Evolutionary conservation across 2,329 filamentous ascomycete species (phyloP), one percentile per base, ranked within the genome.

Genomic region (Phialophora tarda): DNA sequence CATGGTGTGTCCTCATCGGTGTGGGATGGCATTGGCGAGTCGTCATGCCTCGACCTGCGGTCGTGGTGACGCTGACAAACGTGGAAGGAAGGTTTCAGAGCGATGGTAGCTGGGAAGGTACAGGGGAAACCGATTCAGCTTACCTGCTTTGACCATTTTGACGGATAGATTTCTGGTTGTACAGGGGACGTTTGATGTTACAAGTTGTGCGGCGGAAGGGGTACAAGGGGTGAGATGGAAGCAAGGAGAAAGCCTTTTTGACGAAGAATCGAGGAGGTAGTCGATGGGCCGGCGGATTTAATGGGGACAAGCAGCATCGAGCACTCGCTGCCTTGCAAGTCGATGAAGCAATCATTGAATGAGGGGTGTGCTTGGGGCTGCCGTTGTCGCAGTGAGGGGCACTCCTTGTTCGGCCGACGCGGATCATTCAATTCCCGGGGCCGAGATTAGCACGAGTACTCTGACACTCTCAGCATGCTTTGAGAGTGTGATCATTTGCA

Each of bases 111-210:
- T 17, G 55, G 38, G 48, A 54, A 26, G 44, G 4, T 23, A 51
- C 47, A 54, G 11, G 30, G 10, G 57, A 38, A 17, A 51, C 34
- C 8, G 23, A 56, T 21, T 38, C 21, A 8, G 87, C 91, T 78
- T 88, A 96, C 92, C 92, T 84, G 94, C 93, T 88, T 97, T 97
- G 86, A 97, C 93, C 93, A 97, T 97, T 89, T 89, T 97, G 90
- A 84, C 83, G 84, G 83, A 84, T 81, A 78, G 53, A 26, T 32
- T 28, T 53, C 54, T 38, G 14, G 54, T 30, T 62, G 48, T 57
- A 54, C 53, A 47, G 47, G 47, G 26, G 24, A 59, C 41, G 11
- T 55, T 59, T 54, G 44, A 48, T 58, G 48, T 24, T 48, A 51
- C 56, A 59, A 26, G 51, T 11, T 55, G 38, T 53, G 47, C 56